These are phyloP conservation scores for Aspergillus tanneri DNA, from an alignment of 2,329 filamentous ascomycete genomes.

Conservation along the genomic window DNA sequence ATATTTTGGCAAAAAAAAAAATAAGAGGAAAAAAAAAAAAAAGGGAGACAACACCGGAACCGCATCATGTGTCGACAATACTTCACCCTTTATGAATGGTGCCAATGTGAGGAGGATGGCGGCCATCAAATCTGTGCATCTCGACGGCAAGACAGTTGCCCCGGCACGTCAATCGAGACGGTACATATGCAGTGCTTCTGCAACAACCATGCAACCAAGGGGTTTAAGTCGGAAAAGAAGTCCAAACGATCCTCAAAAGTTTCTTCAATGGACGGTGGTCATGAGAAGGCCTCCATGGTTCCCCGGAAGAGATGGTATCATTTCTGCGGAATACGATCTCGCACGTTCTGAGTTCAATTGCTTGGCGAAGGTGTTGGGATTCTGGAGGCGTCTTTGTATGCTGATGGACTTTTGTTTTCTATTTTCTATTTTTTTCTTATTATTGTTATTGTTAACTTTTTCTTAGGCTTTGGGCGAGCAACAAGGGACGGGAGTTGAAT, in stretches of 20 bases:
- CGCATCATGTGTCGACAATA: conserved; percentile 39
- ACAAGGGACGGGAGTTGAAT: background rate
- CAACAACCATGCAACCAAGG: conserved; percentile 33
- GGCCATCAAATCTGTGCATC: conserved; percentile 32
- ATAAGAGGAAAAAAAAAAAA: background rate
- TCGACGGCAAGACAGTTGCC: conserved; percentile 29
- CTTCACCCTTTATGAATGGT: conserved; percentile 40
- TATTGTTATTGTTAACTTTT: background rate
- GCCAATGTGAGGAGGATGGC: conserved; percentile 39
- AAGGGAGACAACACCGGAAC: background rate
- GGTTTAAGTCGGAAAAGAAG: conserved; percentile 34
- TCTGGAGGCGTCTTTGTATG: too few relatives aligned
- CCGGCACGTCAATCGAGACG: conserved; percentile 34
- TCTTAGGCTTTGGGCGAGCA: background rate
- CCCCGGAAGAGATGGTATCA: conserved; percentile 33
- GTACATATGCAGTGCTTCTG: conserved; percentile 44
- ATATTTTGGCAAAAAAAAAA: too few relatives aligned
- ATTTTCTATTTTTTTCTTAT: background rate
- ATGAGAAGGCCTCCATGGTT: conserved; percentile 28
- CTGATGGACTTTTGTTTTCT: too few relatives aligned
- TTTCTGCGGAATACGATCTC: conserved; percentile 27
- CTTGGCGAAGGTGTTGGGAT: too few relatives aligned
- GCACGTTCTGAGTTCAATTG: conserved; percentile 15
- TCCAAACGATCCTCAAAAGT: conserved; percentile 20
- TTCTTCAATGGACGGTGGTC: conserved; percentile 10